These are phyloP conservation scores for Dendrothele bispora DNA, from an alignment of 768 basidiomycete species.

Conservation along the genomic window DNA sequence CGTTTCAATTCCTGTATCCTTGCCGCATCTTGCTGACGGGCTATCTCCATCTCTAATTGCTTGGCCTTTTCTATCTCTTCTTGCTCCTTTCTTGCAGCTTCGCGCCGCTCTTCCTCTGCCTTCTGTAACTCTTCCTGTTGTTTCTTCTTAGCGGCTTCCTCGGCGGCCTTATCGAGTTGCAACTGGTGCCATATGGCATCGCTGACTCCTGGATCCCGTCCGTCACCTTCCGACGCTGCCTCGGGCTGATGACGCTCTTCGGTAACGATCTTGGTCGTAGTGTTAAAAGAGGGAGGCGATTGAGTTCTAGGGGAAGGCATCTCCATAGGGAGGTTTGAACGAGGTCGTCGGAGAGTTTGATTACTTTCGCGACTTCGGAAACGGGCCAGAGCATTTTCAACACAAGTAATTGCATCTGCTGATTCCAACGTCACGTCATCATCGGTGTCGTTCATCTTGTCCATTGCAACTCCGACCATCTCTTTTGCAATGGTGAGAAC, in stretches of 20 bases:
- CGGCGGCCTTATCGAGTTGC: constrained; percentile 36
- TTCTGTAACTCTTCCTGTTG: constrained; percentile 21
- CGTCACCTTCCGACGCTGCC: constrained; percentile 3
- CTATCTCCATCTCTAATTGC: constrained; percentile 14
- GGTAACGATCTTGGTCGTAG: constrained; percentile 3
- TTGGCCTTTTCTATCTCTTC: constrained; percentile 11
- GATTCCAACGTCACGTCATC: not conserved
- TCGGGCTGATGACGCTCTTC: constrained; percentile 6
- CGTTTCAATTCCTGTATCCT: constrained; percentile 16
- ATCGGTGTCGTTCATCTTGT: not conserved
- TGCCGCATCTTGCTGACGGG: constrained; percentile 9
- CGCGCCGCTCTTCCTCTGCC: constrained; percentile 12
- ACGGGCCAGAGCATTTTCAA: not conserved
- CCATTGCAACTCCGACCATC: constrained; percentile 31
- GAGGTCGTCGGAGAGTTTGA: not conserved
- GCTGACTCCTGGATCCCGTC: constrained; percentile 47
- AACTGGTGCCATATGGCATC: constrained; percentile 54
- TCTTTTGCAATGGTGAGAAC: constrained; percentile 37
- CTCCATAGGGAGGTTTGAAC: not conserved
- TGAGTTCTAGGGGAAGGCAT: constrained; percentile 8
- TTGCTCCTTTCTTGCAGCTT: constrained; percentile 7
- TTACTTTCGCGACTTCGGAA: not conserved
- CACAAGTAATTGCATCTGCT: not conserved
- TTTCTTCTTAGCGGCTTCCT: constrained; percentile 23
- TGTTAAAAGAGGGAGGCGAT: constrained; percentile 11